A percentile compares a stretch with the other conserved stretches of the same genome.
Conservation (phyloP, 2,329 filamentous ascomycete species). For the Cyanodermella asteris region DNA sequence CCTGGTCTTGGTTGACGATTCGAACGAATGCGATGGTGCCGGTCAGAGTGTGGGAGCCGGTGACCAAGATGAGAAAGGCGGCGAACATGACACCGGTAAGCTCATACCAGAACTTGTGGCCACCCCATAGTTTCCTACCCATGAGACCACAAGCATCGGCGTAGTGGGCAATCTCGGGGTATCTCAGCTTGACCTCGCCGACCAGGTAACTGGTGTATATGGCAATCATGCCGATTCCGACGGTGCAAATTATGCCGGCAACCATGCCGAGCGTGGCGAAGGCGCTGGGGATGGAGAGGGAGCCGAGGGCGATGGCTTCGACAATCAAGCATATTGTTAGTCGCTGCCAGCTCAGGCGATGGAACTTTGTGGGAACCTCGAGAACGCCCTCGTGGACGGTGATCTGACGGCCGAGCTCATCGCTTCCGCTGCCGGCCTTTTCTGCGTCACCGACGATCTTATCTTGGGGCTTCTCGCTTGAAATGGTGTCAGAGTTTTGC, state of each 20-base stretch:
- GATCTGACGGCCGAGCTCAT: too few relatives aligned
- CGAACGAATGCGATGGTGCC: constrained; percentile 23
- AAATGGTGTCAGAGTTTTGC: too few relatives aligned
- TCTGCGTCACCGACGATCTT: too few relatives aligned
- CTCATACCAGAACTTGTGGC: constrained; percentile 21
- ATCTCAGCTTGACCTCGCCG: constrained; percentile 17
- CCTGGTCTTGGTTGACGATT: constrained; percentile 16
- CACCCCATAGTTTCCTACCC: too few relatives aligned
- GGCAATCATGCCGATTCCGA: constrained; percentile 19
- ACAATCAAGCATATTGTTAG: constrained; percentile 28
- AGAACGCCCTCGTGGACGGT: too few relatives aligned
- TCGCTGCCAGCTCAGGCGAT: constrained; percentile 27
- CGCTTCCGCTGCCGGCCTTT: too few relatives aligned
- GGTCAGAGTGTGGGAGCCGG: constrained; percentile 22
- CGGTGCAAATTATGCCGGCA: constrained; percentile 20
- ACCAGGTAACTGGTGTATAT: constrained; percentile 21
- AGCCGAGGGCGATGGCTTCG: constrained; percentile 27
- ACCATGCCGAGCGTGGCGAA: constrained; percentile 23
- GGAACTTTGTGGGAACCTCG: too few relatives aligned
- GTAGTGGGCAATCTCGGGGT: constrained; percentile 21
- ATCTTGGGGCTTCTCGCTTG: too few relatives aligned
- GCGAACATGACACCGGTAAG: constrained; percentile 21
- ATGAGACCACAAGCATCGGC: constrained; percentile 22
- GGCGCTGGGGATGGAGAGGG: constrained; percentile 22
- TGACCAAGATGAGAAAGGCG: constrained; percentile 20